Percentiles rank a stretch among this genome's conserved stretches.
phyloP scores from a whole-genome alignment of 331 rosid genomes.

The Quercus phellos region DNA sequence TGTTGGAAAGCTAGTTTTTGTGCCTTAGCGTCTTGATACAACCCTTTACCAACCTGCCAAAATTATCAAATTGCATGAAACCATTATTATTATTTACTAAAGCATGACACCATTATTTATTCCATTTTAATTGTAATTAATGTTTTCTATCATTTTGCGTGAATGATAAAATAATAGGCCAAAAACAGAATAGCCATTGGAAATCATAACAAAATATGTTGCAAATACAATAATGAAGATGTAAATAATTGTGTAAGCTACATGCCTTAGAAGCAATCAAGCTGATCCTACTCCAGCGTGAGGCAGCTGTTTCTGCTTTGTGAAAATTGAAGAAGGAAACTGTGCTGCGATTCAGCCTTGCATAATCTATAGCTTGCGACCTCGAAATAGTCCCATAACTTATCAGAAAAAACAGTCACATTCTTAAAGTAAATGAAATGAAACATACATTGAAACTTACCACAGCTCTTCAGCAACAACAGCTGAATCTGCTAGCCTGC shows the following conservation, averaged over 20 bases:
- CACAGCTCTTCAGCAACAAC: constrained; percentile 88
- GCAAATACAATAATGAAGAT: neutral
- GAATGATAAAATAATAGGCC: neutral
- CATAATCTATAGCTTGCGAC: constrained; percentile 84
- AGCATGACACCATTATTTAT: neutral
- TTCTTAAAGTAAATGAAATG: neutral
- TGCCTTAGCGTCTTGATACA: constrained; percentile 77
- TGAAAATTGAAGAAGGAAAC: constrained; percentile 74
- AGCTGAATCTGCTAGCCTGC: constrained; percentile 88
- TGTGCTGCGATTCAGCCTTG: constrained; percentile 69
- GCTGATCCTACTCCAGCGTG: constrained; percentile 71
- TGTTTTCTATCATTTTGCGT: neutral
- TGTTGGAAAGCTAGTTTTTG: constrained; percentile 92
- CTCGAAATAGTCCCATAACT: constrained; percentile 28
- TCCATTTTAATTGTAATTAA: neutral
- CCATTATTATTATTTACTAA: neutral
- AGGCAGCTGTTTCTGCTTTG: constrained; percentile 52
- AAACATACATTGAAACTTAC: constrained; percentile 29
- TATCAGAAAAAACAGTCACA: neutral
- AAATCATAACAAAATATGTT: neutral
- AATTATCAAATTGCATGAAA: neutral
- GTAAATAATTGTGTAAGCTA: neutral
- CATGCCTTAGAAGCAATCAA: constrained; percentile 79
- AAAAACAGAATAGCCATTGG: neutral
- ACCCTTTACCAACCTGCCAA: constrained; percentile 81